phyloP scores from a whole-genome alignment of 257 asterid genomes.

The Agastache rugosa region DNA sequence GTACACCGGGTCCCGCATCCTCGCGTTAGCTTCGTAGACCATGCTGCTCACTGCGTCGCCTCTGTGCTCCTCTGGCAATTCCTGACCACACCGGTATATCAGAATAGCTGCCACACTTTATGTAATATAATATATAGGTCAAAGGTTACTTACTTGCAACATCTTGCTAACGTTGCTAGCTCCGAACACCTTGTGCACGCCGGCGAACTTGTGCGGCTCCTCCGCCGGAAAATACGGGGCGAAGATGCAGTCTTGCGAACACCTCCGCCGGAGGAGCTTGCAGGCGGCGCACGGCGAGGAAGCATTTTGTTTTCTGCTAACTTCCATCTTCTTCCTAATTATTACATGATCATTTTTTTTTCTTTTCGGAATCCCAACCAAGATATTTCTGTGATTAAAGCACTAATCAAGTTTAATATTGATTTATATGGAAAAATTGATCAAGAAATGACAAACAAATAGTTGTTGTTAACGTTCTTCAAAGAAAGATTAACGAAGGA shows the following conservation, averaged over 20 bases:
- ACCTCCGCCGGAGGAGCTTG: constrained; percentile 76
- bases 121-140: too few relatives aligned
- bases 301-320: constrained; percentile 57
- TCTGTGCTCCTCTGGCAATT: constrained; percentile 55
- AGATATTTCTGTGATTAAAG: background rate
- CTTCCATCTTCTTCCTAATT: constrained; percentile 31
- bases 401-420: background rate
- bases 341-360: background rate
- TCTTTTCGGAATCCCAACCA: background rate
- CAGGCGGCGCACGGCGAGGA: constrained; percentile 82
- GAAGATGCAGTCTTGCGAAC: constrained; percentile 72
- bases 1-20: constrained; percentile 65
- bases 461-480: constrained; percentile 8
- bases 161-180: constrained; percentile 92
- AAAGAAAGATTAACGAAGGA: background rate
- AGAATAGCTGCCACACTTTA: background rate
- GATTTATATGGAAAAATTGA: background rate
- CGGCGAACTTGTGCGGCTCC: constrained; percentile 79
- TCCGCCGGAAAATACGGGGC: constrained; percentile 88
- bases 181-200: constrained; percentile 88
- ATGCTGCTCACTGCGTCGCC: constrained; percentile 63
- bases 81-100: constrained; percentile 44
- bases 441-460: constrained; percentile 13
- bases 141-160: constrained; percentile 57
- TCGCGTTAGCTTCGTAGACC: constrained; percentile 66